Conservation (phyloP, 208 protist species). For the Angomonas deanei region DNA sequence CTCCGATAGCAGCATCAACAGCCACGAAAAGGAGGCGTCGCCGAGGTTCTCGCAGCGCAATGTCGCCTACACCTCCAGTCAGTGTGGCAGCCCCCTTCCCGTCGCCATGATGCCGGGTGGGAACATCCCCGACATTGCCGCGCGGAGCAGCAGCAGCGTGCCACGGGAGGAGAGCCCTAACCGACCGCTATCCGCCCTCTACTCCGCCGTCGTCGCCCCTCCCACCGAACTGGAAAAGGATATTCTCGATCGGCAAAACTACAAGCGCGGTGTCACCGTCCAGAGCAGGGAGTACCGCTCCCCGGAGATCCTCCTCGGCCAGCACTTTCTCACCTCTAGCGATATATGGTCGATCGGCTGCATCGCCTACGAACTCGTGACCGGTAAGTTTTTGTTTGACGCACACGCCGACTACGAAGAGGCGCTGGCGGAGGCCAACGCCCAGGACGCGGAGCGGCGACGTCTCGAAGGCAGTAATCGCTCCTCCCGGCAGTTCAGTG, state of each 20-base stretch:
- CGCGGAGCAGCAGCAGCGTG: background rate
- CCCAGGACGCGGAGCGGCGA: conserved; percentile 2
- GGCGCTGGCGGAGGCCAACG: conserved; percentile 4
- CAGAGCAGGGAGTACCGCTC: conserved; percentile 79
- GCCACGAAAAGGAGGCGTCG: background rate
- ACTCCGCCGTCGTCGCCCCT: conserved; percentile 11
- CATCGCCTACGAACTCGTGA: conserved; percentile 77
- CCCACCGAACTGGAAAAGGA: conserved; percentile 28
- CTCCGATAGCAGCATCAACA: background rate
- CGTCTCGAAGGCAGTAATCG: background rate
- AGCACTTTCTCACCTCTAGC: conserved; percentile 41
- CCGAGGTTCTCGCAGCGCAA: background rate
- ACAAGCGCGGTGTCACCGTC: conserved; percentile 32
- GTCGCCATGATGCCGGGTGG: background rate
- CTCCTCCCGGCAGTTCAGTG: background rate
- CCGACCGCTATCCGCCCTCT: background rate
- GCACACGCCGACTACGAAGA: conserved; percentile 13
- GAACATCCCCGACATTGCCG: background rate
- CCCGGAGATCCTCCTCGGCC: conserved; percentile 70
- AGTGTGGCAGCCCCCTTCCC: background rate
- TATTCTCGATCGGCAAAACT: conserved; percentile 32
- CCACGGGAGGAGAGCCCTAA: background rate
- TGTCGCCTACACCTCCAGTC: background rate
- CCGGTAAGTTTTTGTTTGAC: conserved; percentile 63
- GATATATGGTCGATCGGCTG: conserved; percentile 81